A percentile compares a stretch with the other conserved stretches of the same genome.
These are phyloP conservation scores for Murraya koenigii DNA, from an alignment of 345 rosid species.

Conservation along the genomic window DNA sequence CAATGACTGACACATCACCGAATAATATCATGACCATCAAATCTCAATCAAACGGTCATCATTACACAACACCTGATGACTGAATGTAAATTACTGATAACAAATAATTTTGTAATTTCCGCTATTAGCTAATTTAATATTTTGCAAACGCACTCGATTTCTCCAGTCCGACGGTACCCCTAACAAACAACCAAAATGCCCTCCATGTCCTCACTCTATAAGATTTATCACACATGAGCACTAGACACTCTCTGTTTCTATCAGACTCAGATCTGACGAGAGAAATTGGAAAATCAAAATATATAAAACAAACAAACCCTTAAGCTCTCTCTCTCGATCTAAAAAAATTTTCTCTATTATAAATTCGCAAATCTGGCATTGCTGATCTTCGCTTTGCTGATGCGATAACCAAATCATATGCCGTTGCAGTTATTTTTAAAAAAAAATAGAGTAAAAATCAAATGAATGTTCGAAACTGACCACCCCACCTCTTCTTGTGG, in stretches of 20 bases:
- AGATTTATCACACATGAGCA: background rate
- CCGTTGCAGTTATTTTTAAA: no score
- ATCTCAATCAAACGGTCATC: background rate
- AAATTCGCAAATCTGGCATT: constrained; percentile 1
- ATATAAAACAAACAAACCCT: constrained; percentile 6
- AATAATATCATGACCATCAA: background rate
- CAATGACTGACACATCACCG: background rate
- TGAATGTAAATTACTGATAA: background rate
- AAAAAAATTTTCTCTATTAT: background rate
- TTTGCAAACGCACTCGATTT: background rate
- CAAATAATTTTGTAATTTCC: background rate
- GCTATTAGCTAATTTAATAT: no score
- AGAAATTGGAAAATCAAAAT: background rate
- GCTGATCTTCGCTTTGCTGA: constrained; percentile 13
- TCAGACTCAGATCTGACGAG: constrained; percentile 23
- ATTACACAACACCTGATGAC: background rate
- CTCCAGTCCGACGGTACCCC: background rate
- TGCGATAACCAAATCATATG: constrained; percentile 3
- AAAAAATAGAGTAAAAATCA: no score
- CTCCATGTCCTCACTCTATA: constrained; percentile 1
- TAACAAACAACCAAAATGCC: background rate
- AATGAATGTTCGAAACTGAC: no score
- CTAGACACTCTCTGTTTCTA: no score
- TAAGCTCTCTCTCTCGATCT: constrained; percentile 5
- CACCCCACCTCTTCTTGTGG: no score